Conservation (phyloP, 2,329 filamentous ascomycete genomes). For the Fusarium poae region DNA sequence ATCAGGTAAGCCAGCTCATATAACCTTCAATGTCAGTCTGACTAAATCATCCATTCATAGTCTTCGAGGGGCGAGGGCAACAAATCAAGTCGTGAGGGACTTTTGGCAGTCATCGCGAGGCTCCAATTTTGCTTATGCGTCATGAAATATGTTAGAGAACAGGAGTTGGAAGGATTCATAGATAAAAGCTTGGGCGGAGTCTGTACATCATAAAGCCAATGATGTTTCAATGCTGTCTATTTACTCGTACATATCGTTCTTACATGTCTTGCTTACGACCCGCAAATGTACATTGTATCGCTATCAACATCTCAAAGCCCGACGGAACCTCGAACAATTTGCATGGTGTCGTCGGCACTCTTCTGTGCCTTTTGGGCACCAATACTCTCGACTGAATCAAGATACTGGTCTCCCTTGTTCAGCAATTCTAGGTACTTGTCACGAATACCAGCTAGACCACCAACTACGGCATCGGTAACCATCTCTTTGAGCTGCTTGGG, state of each 20-base stretch:
- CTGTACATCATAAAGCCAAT: background rate
- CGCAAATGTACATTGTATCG: background rate
- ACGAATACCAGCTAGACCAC: slow-evolving; percentile 66
- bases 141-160: slow-evolving; percentile 52
- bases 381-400: slow-evolving; percentile 69
- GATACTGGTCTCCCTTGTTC: slow-evolving; percentile 60
- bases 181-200: background rate
- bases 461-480: slow-evolving; percentile 70
- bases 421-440: slow-evolving; percentile 68
- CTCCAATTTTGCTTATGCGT: slow-evolving; percentile 71
- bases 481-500: slow-evolving; percentile 61
- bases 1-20: slow-evolving; percentile 61
- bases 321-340: slow-evolving; percentile 63
- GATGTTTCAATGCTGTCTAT: background rate
- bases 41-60: slow-evolving; percentile 52
- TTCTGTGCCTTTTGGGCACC: slow-evolving; percentile 72
- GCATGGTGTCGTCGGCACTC: slow-evolving; percentile 72
- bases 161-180: slow-evolving; percentile 6
- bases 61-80: slow-evolving; percentile 72
- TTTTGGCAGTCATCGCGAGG: slow-evolving; percentile 79
- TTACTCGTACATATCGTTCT: slow-evolving; percentile 11
- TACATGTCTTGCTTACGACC: slow-evolving; percentile 6
- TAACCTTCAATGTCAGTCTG: background rate
- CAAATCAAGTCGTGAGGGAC: slow-evolving; percentile 76
- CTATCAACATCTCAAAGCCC: slow-evolving; percentile 56